These are phyloP conservation scores for Russula earlei DNA, from an alignment of 768 basidiomycete species.

Conservation along the genomic window DNA sequence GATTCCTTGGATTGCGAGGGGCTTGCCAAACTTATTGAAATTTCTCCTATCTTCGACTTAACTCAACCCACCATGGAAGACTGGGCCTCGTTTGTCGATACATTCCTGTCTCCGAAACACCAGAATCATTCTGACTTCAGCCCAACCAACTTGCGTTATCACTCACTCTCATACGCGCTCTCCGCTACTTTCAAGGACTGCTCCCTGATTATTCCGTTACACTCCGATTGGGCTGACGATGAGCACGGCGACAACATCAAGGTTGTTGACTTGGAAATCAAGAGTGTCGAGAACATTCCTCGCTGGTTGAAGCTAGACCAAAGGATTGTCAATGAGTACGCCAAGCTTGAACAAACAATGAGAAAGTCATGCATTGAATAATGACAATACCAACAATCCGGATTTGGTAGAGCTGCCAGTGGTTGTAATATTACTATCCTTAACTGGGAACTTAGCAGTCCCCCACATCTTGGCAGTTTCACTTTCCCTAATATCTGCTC, in stretches of 20 bases:
- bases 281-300: conserved; percentile 51
- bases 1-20: conserved; percentile 17
- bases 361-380: conserved; percentile 14
- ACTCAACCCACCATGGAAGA: conserved; percentile 53
- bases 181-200: conserved; percentile 97
- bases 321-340: conserved; percentile 47
- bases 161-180: conserved; percentile 68
- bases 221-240: conserved; percentile 25
- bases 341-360: neutral
- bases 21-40: conserved; percentile 2
- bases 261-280: conserved; percentile 83
- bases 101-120: conserved; percentile 35
- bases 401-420: no score
- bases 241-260: conserved; percentile 35
- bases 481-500: no score
- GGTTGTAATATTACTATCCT: no score
- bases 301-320: conserved; percentile 70
- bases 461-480: no score
- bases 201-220: conserved; percentile 50
- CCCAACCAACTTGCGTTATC: conserved; percentile 44
- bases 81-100: conserved; percentile 54
- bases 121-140: conserved; percentile 32
- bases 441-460: no score
- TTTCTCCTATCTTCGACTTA: neutral
- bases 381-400: no score